Conservation (phyloP, 768 basidiomycete genomes). For the Cyathus striatus region DNA sequence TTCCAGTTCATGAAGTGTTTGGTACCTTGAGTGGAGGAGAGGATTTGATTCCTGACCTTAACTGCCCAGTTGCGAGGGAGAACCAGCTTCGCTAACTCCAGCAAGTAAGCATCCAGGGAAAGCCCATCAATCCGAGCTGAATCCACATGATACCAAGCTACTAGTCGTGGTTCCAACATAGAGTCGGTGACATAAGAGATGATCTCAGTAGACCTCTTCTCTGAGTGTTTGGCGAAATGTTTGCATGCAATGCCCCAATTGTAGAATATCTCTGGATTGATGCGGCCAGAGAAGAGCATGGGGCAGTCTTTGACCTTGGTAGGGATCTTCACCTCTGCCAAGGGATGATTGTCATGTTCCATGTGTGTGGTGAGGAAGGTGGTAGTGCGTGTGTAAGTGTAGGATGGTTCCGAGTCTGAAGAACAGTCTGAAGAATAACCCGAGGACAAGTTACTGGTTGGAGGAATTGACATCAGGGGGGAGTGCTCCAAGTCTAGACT, state of each 20-base stretch:
- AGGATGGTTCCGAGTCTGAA: too few relatives aligned
- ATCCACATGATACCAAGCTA: not conserved
- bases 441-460: too few relatives aligned
- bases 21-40: not conserved
- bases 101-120: not conserved
- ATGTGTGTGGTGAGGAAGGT: too few relatives aligned
- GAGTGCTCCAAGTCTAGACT: too few relatives aligned
- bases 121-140: not conserved
- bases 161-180: not conserved
- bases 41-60: not conserved
- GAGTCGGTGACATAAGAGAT: not conserved
- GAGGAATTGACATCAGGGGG: too few relatives aligned
- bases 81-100: not conserved
- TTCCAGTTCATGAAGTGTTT: not conserved
- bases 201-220: not conserved
- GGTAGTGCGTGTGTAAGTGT: too few relatives aligned
- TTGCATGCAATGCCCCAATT: not conserved
- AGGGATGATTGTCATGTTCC: too few relatives aligned
- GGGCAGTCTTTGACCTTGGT: not conserved
- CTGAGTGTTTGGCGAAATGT: not conserved
- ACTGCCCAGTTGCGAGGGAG: not conserved
- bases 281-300: not conserved
- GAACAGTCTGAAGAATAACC: too few relatives aligned
- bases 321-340: too few relatives aligned
- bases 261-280: not conserved